Evolutionary conservation across 768 basidiomycete genomes (phyloP).

Genomic region (Collybia sp.): DNA sequence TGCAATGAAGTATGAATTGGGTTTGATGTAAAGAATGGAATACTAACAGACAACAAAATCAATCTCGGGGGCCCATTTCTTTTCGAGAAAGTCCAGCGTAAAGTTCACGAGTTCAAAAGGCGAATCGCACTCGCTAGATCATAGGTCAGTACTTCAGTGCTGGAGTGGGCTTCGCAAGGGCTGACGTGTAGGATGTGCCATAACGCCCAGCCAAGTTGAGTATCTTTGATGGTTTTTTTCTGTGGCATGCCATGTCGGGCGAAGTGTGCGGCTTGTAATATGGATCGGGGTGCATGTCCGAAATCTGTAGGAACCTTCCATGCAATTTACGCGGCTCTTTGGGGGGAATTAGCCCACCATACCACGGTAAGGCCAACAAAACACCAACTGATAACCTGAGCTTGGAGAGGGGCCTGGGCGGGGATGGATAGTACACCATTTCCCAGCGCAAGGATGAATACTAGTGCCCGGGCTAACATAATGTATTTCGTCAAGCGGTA

Average conservation of each 20-base stretch:
- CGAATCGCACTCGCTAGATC: constrained; percentile 70
- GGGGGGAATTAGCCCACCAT: not conserved
- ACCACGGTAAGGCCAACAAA: constrained; percentile 1
- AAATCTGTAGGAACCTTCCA: constrained; percentile 77
- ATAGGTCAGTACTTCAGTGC: not conserved
- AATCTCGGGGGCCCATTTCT: constrained; percentile 77
- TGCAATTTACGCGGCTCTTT: constrained; percentile 48
- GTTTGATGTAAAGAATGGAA: constrained; percentile 4
- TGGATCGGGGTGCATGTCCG: constrained; percentile 82
- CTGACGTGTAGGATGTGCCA: constrained; percentile 67
- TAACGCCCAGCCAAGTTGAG: constrained; percentile 51
- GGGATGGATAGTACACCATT: constrained; percentile 29
- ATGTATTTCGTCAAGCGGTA: constrained; percentile 7
- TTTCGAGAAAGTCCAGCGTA: constrained; percentile 75
- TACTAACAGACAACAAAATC: constrained; percentile 85
- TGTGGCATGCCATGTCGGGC: constrained; percentile 64
- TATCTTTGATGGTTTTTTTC: constrained; percentile 53
- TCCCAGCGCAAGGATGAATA: constrained; percentile 16
- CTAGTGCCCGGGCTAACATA: constrained; percentile 7
- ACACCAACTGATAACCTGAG: constrained; percentile 24
- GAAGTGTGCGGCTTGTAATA: constrained; percentile 51
- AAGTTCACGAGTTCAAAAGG: constrained; percentile 75
- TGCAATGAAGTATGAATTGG: constrained; percentile 16
- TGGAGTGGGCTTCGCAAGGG: constrained; percentile 6
- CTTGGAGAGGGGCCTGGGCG: constrained; percentile 32